Evolutionary conservation across 2,329 filamentous ascomycete genomes (phyloP).

Genomic region (Tolypocladium amazonense): DNA sequence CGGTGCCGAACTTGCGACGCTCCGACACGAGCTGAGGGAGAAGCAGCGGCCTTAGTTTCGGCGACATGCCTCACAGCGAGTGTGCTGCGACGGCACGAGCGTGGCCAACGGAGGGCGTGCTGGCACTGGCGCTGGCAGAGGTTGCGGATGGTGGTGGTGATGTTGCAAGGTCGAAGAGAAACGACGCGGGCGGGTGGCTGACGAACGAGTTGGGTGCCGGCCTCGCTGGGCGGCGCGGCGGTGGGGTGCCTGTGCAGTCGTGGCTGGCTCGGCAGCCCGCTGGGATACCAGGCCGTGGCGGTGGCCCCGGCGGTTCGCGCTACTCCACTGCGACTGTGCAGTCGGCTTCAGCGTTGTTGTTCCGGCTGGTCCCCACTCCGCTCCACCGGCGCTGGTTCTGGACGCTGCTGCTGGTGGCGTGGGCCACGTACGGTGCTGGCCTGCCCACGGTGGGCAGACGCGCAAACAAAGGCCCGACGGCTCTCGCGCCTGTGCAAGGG

Average conservation of each 20-base stretch:
- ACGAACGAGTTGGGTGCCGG: not conserved
- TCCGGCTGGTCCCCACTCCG: not conserved
- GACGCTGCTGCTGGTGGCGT: not conserved
- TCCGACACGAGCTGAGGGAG: conserved; percentile 44
- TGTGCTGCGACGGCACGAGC: not conserved
- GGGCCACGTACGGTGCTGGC: not conserved
- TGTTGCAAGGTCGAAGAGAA: not conserved
- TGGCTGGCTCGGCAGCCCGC: not conserved
- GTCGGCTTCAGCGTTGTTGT: not conserved
- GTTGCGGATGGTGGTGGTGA: not conserved
- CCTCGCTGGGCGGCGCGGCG: not conserved
- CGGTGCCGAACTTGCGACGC: conserved; percentile 29
- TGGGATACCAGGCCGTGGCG: not conserved
- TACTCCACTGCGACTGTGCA: not conserved
- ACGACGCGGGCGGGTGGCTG: not conserved
- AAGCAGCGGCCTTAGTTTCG: conserved; percentile 40
- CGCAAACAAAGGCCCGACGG: not conserved
- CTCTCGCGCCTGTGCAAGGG: not conserved
- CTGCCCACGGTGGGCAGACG: not conserved
- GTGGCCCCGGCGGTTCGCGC: not conserved
- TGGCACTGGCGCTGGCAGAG: not conserved
- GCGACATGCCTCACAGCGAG: conserved; percentile 26
- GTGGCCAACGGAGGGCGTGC: not conserved
- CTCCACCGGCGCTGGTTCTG: not conserved
- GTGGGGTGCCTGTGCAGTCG: not conserved